Percentiles rank a stretch among this genome's conserved stretches.
Conservation (phyloP, 164 flowering plant species). For the Sextonia rubra region DNA sequence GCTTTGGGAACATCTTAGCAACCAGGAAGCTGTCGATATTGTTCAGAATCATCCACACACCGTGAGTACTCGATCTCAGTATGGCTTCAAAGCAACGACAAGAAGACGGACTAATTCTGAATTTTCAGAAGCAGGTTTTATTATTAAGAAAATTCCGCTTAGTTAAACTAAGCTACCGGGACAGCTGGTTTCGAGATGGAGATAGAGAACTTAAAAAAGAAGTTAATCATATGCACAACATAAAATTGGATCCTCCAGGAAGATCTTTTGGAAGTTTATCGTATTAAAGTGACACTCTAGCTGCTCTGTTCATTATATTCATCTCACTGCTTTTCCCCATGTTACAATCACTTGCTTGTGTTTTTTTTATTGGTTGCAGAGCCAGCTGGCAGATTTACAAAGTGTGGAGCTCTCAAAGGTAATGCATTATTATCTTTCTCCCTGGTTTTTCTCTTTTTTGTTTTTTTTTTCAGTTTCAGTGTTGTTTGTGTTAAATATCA, state of each 20-base stretch:
- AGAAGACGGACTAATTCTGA: too few species aligned
- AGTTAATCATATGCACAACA: slow-evolving; percentile 54
- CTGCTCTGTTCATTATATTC: neutral
- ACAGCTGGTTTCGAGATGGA: slow-evolving; percentile 96
- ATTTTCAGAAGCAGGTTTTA: neutral
- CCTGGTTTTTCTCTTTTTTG: slow-evolving; percentile 1
- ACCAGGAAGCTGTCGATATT: too few species aligned
- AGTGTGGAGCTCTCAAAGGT: slow-evolving; percentile 78
- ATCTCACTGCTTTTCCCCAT: neutral
- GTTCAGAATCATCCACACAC: too few species aligned
- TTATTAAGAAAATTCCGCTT: slow-evolving; percentile 4
- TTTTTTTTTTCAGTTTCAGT: too few species aligned
- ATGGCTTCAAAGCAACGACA: too few species aligned
- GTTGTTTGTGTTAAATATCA: too few species aligned
- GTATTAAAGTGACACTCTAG: slow-evolving; percentile 57
- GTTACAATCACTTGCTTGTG: slow-evolving; percentile 1
- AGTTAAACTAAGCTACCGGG: slow-evolving; percentile 49
- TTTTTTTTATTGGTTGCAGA: slow-evolving; percentile 32
- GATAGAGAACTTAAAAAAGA: slow-evolving; percentile 73
- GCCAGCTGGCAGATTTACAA: slow-evolving; percentile 81
- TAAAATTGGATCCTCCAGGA: slow-evolving; percentile 80
- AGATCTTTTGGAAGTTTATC: slow-evolving; percentile 91
- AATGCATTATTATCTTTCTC: neutral
- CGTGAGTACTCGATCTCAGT: too few species aligned
- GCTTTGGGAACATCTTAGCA: too few species aligned